phyloP scores from a whole-genome alignment of 345 rosid genomes.

The Noccaea caerulescens region DNA sequence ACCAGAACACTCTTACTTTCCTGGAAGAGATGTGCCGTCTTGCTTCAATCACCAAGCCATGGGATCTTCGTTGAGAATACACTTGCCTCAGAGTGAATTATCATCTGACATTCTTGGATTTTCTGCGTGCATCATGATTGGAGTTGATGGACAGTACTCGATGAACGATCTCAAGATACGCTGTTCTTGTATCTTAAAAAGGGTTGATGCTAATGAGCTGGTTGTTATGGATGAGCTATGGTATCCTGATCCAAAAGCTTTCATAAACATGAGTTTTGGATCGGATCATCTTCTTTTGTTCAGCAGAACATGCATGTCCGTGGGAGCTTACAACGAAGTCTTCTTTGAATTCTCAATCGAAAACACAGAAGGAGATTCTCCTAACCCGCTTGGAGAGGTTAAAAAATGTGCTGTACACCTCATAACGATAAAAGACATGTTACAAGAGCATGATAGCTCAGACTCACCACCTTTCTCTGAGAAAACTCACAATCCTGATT shows the following conservation, averaged over 20 bases:
- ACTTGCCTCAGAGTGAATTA: slow-evolving; percentile 29
- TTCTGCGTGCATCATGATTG: slow-evolving; percentile 36
- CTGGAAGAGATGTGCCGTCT: slow-evolving; percentile 38
- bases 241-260: slow-evolving; percentile 43
- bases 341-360: slow-evolving; percentile 32
- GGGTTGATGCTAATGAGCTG: slow-evolving; percentile 13
- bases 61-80: slow-evolving; percentile 34
- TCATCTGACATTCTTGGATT: slow-evolving; percentile 37
- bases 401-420: slow-evolving; percentile 41
- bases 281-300: slow-evolving; percentile 44
- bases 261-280: slow-evolving; percentile 26
- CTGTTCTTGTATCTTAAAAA: slow-evolving; percentile 32
- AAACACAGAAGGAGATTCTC: slow-evolving; percentile 26
- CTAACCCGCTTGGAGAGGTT: slow-evolving; percentile 20
- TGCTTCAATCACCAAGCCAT: slow-evolving; percentile 32
- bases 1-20: slow-evolving; percentile 38
- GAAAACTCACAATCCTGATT: slow-evolving; percentile 17
- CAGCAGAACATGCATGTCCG: slow-evolving; percentile 37
- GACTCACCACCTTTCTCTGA: slow-evolving; percentile 11
- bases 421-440: slow-evolving; percentile 35
- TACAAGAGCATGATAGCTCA: slow-evolving; percentile 21
- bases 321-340: slow-evolving; percentile 27
- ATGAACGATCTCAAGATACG: slow-evolving; percentile 37
- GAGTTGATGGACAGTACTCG: slow-evolving; percentile 29
- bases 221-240: slow-evolving; percentile 41